A percentile compares a stretch with the other conserved stretches of the same genome.
Evolutionary conservation across 306 rosid species (phyloP).

Genomic region (Fragaria iinumae): DNA sequence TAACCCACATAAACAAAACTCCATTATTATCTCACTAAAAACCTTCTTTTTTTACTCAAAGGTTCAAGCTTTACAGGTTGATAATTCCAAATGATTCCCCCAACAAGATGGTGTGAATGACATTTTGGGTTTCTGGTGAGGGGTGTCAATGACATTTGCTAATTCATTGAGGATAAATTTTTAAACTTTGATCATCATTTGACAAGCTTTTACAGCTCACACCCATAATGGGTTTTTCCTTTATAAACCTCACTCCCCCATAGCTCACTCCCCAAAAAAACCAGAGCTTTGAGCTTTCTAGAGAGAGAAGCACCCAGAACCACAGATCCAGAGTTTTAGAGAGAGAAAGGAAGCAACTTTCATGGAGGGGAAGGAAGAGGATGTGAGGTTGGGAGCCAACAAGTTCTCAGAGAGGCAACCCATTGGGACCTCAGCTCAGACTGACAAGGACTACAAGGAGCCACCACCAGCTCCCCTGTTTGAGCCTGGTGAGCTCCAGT

Average conservation of each 20-base stretch:
- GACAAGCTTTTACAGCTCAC: constrained; percentile 9
- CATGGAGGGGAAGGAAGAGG: constrained; percentile 50
- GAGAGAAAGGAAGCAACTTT: not conserved
- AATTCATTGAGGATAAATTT: not conserved
- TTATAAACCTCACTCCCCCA: constrained; percentile 21
- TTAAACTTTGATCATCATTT: not conserved
- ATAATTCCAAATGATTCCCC: constrained; percentile 8
- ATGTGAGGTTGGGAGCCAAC: constrained; percentile 45
- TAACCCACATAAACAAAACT: not conserved
- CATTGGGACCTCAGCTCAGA: constrained; percentile 45
- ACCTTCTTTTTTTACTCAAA: not conserved
- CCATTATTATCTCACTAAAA: not conserved
- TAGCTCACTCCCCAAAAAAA: constrained; percentile 5
- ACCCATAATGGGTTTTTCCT: not conserved
- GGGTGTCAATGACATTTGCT: not conserved
- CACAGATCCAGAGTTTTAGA: constrained; percentile 2
- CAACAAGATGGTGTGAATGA: not conserved
- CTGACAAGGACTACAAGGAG: constrained; percentile 50
- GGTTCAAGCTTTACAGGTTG: not conserved
- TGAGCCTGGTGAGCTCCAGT: constrained; percentile 44
- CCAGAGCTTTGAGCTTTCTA: constrained; percentile 3
- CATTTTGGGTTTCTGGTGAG: not conserved
- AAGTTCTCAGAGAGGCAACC: constrained; percentile 47
- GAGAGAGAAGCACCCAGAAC: constrained; percentile 7
- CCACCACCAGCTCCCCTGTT: constrained; percentile 46